Evolutionary conservation across 2,329 filamentous ascomycete species (phyloP).

Genomic region (Alternaria triticina): DNA sequence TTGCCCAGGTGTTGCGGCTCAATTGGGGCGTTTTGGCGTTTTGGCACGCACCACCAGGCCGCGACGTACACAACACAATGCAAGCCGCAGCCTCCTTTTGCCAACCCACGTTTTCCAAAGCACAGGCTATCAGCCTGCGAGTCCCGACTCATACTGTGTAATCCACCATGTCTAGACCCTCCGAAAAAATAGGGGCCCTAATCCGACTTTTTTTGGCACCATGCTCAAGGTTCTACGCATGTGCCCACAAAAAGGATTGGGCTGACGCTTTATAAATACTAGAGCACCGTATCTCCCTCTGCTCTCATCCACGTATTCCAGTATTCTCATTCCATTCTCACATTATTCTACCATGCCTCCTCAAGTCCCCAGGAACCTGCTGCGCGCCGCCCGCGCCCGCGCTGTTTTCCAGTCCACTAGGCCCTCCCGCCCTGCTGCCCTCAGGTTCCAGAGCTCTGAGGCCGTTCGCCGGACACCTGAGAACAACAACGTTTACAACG

Average conservation of each 20-base stretch:
- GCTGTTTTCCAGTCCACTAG: constrained; percentile 18
- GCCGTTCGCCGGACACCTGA: constrained; percentile 11
- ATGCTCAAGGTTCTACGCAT: constrained; percentile 6
- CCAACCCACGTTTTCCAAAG: constrained; percentile 15
- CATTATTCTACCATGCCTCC: constrained; percentile 14
- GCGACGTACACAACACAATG: constrained; percentile 16
- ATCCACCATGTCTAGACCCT: constrained; percentile 17
- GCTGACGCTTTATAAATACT: constrained; percentile 8
- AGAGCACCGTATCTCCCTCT: constrained; percentile 1
- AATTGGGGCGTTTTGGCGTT: constrained; percentile 1
- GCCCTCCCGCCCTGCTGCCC: constrained; percentile 7
- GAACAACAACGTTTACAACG: constrained; percentile 7
- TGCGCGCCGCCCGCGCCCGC: constrained; percentile 16
- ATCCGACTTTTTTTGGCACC: constrained; percentile 11
- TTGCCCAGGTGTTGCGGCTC: constrained; percentile 9
- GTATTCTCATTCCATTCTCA: background rate
- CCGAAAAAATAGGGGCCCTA: constrained; percentile 17
- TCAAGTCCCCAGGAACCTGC: constrained; percentile 17
- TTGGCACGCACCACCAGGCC: constrained; percentile 12
- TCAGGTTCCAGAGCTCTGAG: constrained; percentile 16
- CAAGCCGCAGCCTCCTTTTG: constrained; percentile 15
- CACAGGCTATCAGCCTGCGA: constrained; percentile 16
- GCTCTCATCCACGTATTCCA: constrained; percentile 4
- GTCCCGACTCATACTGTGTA: constrained; percentile 11
- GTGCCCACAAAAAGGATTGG: constrained; percentile 16